These are phyloP conservation scores for Vanderwaltozyma yarrowii DNA, from an alignment of 805 yeast genomes.

Conservation along the genomic window DNA sequence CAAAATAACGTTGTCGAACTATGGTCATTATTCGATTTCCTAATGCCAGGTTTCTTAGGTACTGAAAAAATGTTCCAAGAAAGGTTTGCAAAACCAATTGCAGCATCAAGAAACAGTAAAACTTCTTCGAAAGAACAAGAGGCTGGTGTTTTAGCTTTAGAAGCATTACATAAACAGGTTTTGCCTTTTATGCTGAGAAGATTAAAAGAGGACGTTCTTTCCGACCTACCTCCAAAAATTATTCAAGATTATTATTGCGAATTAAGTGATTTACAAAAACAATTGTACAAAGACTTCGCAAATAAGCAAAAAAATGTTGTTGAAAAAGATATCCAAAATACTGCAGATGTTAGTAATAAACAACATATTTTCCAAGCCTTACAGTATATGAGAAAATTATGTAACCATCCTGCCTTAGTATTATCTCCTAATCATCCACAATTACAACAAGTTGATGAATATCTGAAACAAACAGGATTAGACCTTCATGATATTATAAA, in stretches of 20 bases:
- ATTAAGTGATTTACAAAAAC: slow-evolving; percentile 79
- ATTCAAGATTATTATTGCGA: slow-evolving; percentile 98
- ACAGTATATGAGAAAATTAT: slow-evolving; percentile 92
- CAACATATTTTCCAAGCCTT: slow-evolving; percentile 95
- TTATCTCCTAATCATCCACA: slow-evolving; percentile 78
- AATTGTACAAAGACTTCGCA: slow-evolving; percentile 81
- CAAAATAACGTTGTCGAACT: slow-evolving; percentile 93
- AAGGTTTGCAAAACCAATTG: slow-evolving; percentile 94
- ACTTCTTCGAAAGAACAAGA: slow-evolving; percentile 91
- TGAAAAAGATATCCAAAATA: slow-evolving; percentile 46
- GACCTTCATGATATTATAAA: slow-evolving; percentile 64
- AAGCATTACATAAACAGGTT: slow-evolving; percentile 92
- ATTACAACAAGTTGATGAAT: slow-evolving; percentile 51
- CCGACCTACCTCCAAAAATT: slow-evolving; percentile 95
- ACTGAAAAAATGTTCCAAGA: slow-evolving; percentile 91
- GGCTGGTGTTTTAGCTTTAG: slow-evolving; percentile 91
- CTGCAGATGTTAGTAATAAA: slow-evolving; percentile 44
- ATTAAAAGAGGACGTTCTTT: slow-evolving; percentile 88
- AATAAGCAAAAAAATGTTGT: slow-evolving; percentile 70
- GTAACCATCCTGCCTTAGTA: slow-evolving; percentile 94
- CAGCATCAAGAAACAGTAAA: slow-evolving; percentile 83
- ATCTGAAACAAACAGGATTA: slow-evolving; percentile 47
- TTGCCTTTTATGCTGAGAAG: slow-evolving; percentile 94
- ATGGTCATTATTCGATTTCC: slow-evolving; percentile 95
- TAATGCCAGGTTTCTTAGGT: slow-evolving; percentile 98